Conservation (phyloP, 2,329 filamentous ascomycete genomes). For the Didymella pinodella region DNA sequence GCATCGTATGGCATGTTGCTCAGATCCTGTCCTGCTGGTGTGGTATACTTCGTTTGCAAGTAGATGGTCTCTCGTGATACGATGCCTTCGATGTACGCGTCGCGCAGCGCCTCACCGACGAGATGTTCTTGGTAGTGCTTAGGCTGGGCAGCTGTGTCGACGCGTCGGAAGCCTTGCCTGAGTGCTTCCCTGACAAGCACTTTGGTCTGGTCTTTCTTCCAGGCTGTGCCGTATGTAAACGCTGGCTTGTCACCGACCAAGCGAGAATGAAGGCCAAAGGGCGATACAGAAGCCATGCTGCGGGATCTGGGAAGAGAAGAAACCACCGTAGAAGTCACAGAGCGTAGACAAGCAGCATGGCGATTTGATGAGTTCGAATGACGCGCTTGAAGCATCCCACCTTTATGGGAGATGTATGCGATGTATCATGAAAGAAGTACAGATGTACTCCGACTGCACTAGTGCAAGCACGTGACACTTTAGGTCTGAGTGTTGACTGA, state of each 20-base stretch:
- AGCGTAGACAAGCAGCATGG: not conserved
- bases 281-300: conserved; percentile 32
- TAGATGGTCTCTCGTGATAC: conserved; percentile 69
- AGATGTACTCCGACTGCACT: too few species aligned
- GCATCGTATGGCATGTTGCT: conserved; percentile 70
- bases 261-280: conserved; percentile 23
- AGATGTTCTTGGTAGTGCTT: conserved; percentile 78
- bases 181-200: conserved; percentile 74
- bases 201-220: conserved; percentile 76
- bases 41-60: conserved; percentile 86
- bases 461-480: too few species aligned
- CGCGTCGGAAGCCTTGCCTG: conserved; percentile 71
- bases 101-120: conserved; percentile 71
- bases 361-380: not conserved
- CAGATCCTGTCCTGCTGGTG: conserved; percentile 67
- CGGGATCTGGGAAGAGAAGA: conserved; percentile 3
- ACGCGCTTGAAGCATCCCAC: not conserved
- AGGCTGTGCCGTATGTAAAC: conserved; percentile 82
- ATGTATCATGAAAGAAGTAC: too few species aligned
- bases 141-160: conserved; percentile 82
- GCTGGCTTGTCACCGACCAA: conserved; percentile 31
- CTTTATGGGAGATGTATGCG: too few species aligned
- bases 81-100: conserved; percentile 66
- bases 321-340: too few species aligned
- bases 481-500: not conserved